Conservation (phyloP, 164 flowering plant genomes). For the Protea cynaroides region DNA sequence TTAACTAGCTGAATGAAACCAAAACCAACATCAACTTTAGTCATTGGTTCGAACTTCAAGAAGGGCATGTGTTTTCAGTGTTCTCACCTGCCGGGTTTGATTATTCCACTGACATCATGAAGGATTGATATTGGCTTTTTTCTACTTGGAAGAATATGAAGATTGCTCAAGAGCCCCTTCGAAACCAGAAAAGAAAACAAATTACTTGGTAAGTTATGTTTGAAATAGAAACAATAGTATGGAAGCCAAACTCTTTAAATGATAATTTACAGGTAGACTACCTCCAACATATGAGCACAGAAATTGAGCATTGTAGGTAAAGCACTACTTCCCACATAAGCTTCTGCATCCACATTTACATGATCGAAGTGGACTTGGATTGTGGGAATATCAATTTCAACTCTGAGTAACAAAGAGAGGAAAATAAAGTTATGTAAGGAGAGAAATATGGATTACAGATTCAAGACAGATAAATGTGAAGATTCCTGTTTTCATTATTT, state of each 20-base stretch:
- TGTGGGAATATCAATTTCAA: constrained; percentile 44
- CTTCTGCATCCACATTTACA: constrained; percentile 44
- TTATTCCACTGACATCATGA: constrained; percentile 58
- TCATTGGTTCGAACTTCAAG: too few species aligned
- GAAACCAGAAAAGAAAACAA: background rate
- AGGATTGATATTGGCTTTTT: constrained; percentile 48
- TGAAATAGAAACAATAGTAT: too few species aligned
- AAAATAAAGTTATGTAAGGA: background rate
- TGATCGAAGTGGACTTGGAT: constrained; percentile 32
- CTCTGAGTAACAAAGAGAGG: constrained; percentile 33
- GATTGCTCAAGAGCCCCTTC: constrained; percentile 34
- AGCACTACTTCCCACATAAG: constrained; percentile 1
- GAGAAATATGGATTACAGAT: background rate
- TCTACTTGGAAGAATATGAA: constrained; percentile 37
- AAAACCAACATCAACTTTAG: background rate
- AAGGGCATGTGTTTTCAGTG: background rate
- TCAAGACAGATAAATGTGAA: background rate
- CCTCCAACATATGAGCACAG: constrained; percentile 32
- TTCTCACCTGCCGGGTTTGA: constrained; percentile 59
- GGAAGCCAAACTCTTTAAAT: too few species aligned
- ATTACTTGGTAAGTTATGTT: background rate
- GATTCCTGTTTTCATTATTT: too few species aligned
- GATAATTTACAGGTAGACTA: too few species aligned
- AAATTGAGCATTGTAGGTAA: constrained; percentile 17
- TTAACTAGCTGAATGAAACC: background rate